phyloP scores from a whole-genome alignment of 345 rosid genomes.

The Linum usitatissimum region DNA sequence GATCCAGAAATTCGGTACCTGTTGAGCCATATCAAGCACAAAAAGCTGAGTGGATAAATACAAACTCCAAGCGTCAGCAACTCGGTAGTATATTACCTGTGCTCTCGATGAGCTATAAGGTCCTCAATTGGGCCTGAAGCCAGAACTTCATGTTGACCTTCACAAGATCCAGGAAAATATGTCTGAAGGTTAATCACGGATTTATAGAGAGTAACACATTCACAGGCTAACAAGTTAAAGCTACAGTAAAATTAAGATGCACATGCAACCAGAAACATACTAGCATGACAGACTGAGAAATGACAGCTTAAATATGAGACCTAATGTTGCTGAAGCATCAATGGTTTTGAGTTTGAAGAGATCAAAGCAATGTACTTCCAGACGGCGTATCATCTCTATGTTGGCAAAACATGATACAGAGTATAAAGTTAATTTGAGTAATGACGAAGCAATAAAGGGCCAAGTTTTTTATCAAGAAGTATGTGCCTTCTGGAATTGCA shows the following conservation, averaged over 20 bases:
- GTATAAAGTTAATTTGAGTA: background rate
- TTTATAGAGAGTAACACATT: background rate
- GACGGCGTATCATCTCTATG: too few species aligned
- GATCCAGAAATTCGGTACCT: slow-evolving; percentile 99
- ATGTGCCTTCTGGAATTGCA: too few species aligned
- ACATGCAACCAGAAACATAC: background rate
- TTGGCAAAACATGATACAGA: background rate
- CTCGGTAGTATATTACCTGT: slow-evolving; percentile 46
- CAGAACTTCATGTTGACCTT: slow-evolving; percentile 98
- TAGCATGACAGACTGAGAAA: background rate
- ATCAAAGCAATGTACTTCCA: background rate
- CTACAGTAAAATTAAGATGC: too few species aligned
- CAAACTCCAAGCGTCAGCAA: slow-evolving; percentile 1
- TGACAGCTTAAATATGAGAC: background rate
- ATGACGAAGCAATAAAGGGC: background rate
- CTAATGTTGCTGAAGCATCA: background rate
- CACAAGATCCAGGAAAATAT: slow-evolving; percentile 7
- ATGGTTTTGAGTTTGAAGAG: too few species aligned
- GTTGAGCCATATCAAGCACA: slow-evolving; percentile 19
- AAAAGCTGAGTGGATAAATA: slow-evolving; percentile 13
- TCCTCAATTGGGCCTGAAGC: slow-evolving; percentile 99
- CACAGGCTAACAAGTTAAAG: background rate
- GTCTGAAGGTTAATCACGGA: background rate
- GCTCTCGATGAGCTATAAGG: slow-evolving; percentile 94
- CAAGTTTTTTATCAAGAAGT: background rate